Conservation (phyloP, 2,329 filamentous ascomycete species). For the Xylariales sp. region DNA sequence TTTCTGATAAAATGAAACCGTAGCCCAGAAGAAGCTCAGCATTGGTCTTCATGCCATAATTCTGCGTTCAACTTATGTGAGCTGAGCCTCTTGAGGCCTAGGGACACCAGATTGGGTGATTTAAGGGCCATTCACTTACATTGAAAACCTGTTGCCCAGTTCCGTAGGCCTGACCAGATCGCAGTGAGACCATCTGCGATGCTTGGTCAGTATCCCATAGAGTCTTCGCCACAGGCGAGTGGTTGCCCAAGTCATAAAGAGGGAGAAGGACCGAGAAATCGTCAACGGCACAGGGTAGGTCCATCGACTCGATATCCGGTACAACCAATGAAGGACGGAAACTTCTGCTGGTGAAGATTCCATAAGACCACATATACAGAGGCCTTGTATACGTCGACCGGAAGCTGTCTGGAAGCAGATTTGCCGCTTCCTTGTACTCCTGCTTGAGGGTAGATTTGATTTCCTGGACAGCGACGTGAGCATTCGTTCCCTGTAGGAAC, state of each 20-base stretch:
- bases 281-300: slow-evolving; percentile 39
- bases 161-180: slow-evolving; percentile 35
- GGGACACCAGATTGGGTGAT: too few relatives aligned
- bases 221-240: slow-evolving; percentile 53
- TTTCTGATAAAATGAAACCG: slow-evolving; percentile 52
- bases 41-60: slow-evolving; percentile 71
- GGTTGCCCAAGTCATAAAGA: slow-evolving; percentile 68
- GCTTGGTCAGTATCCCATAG: slow-evolving; percentile 49
- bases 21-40: slow-evolving; percentile 64
- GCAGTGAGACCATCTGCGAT: slow-evolving; percentile 35
- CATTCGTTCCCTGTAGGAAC: slow-evolving; percentile 37
- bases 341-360: slow-evolving; percentile 60
- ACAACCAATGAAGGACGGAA: slow-evolving; percentile 59
- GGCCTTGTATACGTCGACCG: slow-evolving; percentile 36
- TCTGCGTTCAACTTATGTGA: too few relatives aligned
- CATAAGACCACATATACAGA: slow-evolving; percentile 61
- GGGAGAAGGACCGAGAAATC: slow-evolving; percentile 67
- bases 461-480: slow-evolving; percentile 25
- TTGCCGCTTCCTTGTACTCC: slow-evolving; percentile 41
- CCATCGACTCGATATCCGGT: slow-evolving; percentile 28
- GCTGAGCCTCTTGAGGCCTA: too few relatives aligned
- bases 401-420: slow-evolving; percentile 29
- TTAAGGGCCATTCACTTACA: too few relatives aligned
- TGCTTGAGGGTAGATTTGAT: slow-evolving; percentile 40
- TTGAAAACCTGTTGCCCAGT: slow-evolving; percentile 48